Conservation (phyloP, 169 alveolate species). For the Babesia sp. region DNA sequence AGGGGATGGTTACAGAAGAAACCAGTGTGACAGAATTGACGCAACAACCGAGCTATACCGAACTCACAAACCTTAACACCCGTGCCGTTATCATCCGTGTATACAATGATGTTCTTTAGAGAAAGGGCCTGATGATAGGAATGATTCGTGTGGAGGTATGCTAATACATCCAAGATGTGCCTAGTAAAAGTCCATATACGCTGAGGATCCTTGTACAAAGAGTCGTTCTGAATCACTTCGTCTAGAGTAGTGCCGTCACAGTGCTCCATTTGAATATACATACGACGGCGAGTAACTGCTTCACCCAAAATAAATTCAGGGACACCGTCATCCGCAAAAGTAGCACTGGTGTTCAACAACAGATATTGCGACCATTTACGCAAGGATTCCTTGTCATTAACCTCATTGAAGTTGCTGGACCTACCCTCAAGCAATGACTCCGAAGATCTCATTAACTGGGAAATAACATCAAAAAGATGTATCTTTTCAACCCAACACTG, state of each 20-base stretch:
- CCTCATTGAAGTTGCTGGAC: not conserved
- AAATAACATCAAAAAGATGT: not conserved
- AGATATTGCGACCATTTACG: not conserved
- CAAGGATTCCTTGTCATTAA: not conserved
- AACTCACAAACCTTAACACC: conserved; percentile 60
- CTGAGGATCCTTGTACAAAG: conserved; percentile 26
- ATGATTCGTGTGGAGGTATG: conserved; percentile 56
- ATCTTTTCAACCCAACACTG: conserved; percentile 65
- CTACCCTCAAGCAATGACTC: conserved; percentile 8
- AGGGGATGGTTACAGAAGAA: conserved; percentile 32
- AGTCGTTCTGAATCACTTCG: conserved; percentile 36
- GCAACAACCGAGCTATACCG: conserved; percentile 40
- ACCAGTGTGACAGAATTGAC: conserved; percentile 33
- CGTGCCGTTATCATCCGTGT: conserved; percentile 43
- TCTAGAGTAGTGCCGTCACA: conserved; percentile 42
- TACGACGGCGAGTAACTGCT: conserved; percentile 21
- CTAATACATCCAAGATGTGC: conserved; percentile 58
- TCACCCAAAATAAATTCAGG: conserved; percentile 21
- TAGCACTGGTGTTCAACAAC: not conserved
- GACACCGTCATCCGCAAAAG: not conserved
- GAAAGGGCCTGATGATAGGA: conserved; percentile 63
- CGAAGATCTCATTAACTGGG: not conserved
- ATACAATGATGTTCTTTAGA: conserved; percentile 46
- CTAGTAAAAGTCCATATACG: conserved; percentile 56
- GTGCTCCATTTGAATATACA: conserved; percentile 58